Base-by-base conservation (phyloP, 306 rosid species). In the Malus asiatica region DNA sequence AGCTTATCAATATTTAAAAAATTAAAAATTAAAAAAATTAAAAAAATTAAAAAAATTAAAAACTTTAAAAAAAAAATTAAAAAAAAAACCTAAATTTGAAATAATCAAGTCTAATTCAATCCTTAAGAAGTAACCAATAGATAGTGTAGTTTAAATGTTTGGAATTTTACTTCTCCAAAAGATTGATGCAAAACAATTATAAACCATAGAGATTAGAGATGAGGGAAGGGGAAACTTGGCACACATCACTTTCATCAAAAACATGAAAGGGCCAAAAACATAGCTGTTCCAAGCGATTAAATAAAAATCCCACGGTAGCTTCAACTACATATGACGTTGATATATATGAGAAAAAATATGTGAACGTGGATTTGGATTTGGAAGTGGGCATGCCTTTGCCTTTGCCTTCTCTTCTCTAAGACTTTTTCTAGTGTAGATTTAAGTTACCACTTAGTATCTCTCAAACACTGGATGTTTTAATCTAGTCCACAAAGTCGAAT, bases 181-280 rank as follows among this genome's bases (percentile, higher is more conserved):
- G 27, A 33, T 35, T 61, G 7, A 57, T 9, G 27, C 6, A 14
- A 38, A 60, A 6, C 66, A 61, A 62, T 63, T 63, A 45, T 42
- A 48, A 42, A 10, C 15, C 77, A 5, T 25, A 64, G 23, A 3
- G 25, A 78, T 70, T 33, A 6, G 75, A 71, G 58, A 75, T 70
- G 38, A 76, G 61, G 72, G 46, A 75, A 81, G 35, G 42, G 67
- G 79, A 81, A 81, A 74, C 77, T 79, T 77, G 82, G 76, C 74
- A 58, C 52, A 11, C 45, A 76, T 84, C 83, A 68, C 82, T 81
- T 71, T 81, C 86, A 58, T 59, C 61, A 60, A 67, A 86, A 80
- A 78, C 67, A 58, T 71, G 63, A 33, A 33, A 62, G 42, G 66
- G 66, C 68, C 73, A 68, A 35, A 57, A 77, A 70, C 60, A 57